These are phyloP conservation scores for Ophiostoma ulmi DNA, from an alignment of 2,329 filamentous ascomycete genomes.

Conservation along the genomic window DNA sequence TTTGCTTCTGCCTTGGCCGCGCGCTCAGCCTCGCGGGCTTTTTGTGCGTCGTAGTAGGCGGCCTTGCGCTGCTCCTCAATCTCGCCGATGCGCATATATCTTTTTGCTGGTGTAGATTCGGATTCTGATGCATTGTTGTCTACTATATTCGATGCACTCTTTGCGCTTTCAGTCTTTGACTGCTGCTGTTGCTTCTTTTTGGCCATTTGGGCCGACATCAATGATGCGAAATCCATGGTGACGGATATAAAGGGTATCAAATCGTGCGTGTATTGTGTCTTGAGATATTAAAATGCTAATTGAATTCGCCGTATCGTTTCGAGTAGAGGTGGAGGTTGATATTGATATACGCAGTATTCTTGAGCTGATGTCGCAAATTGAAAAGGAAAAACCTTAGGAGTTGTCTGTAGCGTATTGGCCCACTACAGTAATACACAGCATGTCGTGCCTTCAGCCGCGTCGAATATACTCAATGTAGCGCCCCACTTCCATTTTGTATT, in stretches of 20 bases:
- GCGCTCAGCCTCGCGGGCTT: conserved; percentile 65
- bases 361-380: background rate
- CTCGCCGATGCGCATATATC: conserved; percentile 82
- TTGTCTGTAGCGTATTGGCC: background rate
- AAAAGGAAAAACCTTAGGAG: background rate
- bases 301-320: background rate
- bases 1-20: conserved; percentile 67
- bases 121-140: conserved; percentile 28
- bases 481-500: background rate
- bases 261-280: background rate
- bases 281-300: background rate
- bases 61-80: conserved; percentile 75
- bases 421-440: background rate
- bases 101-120: conserved; percentile 44
- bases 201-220: conserved; percentile 90
- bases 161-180: background rate
- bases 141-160: background rate
- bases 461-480: background rate
- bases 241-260: background rate
- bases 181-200: conserved; percentile 51
- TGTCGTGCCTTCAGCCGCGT: conserved; percentile 14
- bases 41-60: conserved; percentile 77
- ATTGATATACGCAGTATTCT: background rate
- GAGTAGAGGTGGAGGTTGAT: background rate
- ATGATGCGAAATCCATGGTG: conserved; percentile 85